Evolutionary conservation across 2,329 filamentous ascomycete genomes (phyloP), one percentile per base, ranked within the genome.

Genomic region (Aspergillus phoenicis): DNA sequence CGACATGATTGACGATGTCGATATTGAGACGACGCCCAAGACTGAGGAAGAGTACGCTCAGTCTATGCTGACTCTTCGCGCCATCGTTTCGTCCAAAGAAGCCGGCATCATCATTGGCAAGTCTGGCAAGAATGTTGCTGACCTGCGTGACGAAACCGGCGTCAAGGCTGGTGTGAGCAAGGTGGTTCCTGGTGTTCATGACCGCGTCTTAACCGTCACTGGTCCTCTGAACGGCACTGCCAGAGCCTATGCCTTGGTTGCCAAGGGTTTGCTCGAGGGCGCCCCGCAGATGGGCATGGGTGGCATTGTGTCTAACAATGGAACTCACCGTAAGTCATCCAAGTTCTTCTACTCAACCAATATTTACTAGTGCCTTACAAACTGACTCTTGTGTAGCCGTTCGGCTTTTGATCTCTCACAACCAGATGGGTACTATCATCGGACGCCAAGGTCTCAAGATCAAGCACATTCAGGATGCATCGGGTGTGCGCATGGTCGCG

Each of bases 381-480:
- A 57, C 71, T 69, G 67, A 69, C 52, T 13, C 43, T 57, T 22
- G 63, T 22, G 5, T 68, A 99, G 95, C 95, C 63, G 91, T 99
- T 78, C 97, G 97, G 75, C 89, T 99, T 33, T 89, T 99, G 76
- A 98, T 99, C 78, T 99, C 95, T 36, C 94, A 99, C 83, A 98
- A 98, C 78, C 95, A 99, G 81, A 99, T 99, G 95, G 95, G 95
- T 64, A 99, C 95, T 72, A 97, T 99, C 81, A 99, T 99, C 75
- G 95, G 95, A 71, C 89, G 93, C 67, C 91, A 96, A 77, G 95
- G 95, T 62, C 85, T 97, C 68, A 99, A 98, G 84, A 99, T 99
- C 84, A 99, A 99, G 85, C 91, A 97, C 77, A 99, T 99, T 69
- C 95, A 99, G 78, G 95, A 99, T 77, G 89, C 88, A 30, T 98